A percentile compares a stretch with the other conserved stretches of the same genome.
Evolutionary conservation across 2,329 filamentous ascomycete species (phyloP).

Genomic region (Ophiostoma sp.): DNA sequence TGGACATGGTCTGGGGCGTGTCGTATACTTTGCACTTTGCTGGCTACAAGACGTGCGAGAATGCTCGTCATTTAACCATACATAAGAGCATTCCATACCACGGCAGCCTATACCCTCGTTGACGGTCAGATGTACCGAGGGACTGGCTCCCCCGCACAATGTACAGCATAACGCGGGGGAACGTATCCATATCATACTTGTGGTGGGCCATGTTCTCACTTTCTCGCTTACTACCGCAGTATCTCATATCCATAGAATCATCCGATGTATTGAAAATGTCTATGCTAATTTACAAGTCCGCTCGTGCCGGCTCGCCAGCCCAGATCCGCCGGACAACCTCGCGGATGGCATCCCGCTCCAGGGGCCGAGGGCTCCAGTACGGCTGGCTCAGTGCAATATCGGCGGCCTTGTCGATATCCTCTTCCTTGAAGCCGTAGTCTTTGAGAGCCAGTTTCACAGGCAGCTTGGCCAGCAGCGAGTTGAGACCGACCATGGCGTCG

Average conservation of each 20-base stretch:
- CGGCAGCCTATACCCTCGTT: no score
- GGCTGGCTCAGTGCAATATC: constrained; percentile 51
- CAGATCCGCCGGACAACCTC: constrained; percentile 53
- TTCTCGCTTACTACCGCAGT: no score
- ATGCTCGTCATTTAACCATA: no score
- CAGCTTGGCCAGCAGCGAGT: not conserved
- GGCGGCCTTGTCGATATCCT: constrained; percentile 51
- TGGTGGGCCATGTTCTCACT: no score
- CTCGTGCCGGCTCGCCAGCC: constrained; percentile 46
- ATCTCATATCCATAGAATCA: no score
- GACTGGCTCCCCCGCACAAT: no score
- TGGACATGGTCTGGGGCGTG: not conserved
- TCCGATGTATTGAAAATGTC: not conserved
- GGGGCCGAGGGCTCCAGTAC: constrained; percentile 52
- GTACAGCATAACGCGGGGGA: no score
- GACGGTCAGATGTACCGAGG: no score
- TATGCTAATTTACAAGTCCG: not conserved
- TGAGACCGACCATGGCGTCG: not conserved
- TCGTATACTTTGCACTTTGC: no score
- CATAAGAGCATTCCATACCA: no score
- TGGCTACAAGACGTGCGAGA: no score
- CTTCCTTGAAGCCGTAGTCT: constrained; percentile 52
- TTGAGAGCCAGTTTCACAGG: constrained; percentile 48
- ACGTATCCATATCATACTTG: no score
- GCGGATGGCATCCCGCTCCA: constrained; percentile 46